These are phyloP conservation scores for Calvatia gigantea DNA, from an alignment of 768 basidiomycete species.

Conservation along the genomic window DNA sequence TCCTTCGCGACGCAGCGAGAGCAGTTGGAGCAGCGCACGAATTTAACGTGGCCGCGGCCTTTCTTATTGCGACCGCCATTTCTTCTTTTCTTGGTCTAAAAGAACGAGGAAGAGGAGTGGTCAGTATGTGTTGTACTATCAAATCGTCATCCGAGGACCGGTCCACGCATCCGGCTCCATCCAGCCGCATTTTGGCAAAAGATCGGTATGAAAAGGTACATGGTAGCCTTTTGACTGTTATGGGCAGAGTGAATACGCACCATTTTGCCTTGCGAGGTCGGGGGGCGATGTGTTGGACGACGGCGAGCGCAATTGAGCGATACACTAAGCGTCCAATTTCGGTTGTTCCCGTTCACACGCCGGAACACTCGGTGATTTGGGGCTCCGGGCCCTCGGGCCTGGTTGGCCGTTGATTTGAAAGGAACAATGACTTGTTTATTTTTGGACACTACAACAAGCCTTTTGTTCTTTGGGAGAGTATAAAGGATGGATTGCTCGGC, in stretches of 20 bases:
- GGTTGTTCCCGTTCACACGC: slow-evolving; percentile 29
- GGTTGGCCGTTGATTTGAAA: neutral
- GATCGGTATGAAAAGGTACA: slow-evolving; percentile 7
- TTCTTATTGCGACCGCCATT: slow-evolving; percentile 99
- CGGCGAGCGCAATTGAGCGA: slow-evolving; percentile 25
- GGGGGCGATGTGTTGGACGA: slow-evolving; percentile 33
- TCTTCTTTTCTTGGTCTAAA: slow-evolving; percentile 98
- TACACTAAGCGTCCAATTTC: slow-evolving; percentile 20
- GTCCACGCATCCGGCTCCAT: slow-evolving; percentile 34
- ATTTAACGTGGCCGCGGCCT: slow-evolving; percentile 93
- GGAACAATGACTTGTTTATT: neutral
- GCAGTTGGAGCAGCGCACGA: slow-evolving; percentile 99
- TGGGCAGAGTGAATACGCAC: slow-evolving; percentile 28
- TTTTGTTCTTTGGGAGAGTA: slow-evolving; percentile 4
- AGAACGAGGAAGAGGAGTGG: neutral
- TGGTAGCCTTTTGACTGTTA: neutral
- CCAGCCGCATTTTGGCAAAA: slow-evolving; percentile 18
- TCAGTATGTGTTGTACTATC: neutral
- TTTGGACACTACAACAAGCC: neutral
- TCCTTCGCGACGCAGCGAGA: slow-evolving; percentile 97
- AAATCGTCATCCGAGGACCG: slow-evolving; percentile 31
- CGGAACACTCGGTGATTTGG: slow-evolving; percentile 7
- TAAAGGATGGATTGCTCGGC: neutral
- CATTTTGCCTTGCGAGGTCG: slow-evolving; percentile 38
- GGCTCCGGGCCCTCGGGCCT: neutral